A percentile compares a stretch with the other conserved stretches of the same genome.
Conservation (phyloP, 2,329 filamentous ascomycete genomes). For the Botrytis deweyae region DNA sequence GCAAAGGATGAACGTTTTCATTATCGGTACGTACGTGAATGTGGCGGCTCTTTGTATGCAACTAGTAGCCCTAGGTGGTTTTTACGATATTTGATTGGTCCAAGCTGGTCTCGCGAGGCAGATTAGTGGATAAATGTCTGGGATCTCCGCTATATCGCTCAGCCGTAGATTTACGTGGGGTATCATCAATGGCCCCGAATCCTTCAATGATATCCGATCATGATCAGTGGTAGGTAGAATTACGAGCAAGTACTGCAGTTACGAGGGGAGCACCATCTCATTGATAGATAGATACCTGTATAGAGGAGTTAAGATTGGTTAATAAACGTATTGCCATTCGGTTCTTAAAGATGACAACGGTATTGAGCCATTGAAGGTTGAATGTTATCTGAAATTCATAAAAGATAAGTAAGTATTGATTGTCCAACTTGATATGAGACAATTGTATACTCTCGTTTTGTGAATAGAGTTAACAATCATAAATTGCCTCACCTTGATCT, state of each 20-base stretch:
- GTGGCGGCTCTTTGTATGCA: background rate
- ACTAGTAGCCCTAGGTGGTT: background rate
- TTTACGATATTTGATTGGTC: background rate
- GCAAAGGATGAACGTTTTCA: background rate
- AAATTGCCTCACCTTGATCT: background rate
- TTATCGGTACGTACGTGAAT: background rate
- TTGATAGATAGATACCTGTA: background rate
- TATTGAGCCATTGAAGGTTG: background rate
- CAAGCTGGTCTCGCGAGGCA: background rate
- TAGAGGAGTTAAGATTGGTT: background rate
- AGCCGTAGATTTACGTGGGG: constrained; percentile 9
- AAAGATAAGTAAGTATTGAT: background rate
- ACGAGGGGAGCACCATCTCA: background rate
- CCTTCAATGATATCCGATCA: background rate
- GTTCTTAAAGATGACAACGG: background rate
- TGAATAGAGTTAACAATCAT: background rate
- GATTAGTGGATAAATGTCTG: background rate
- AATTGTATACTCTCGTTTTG: background rate
- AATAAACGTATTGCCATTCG: background rate
- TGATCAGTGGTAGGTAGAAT: constrained; percentile 11
- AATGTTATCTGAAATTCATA: background rate
- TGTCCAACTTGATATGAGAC: background rate
- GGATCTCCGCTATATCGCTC: constrained; percentile 4
- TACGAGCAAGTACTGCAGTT: background rate
- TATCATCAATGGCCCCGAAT: background rate